Percentiles rank a stretch among this genome's conserved stretches.
Evolutionary conservation across 1,139 yeast genomes (phyloP).

Genomic region (Pichia sp.): DNA sequence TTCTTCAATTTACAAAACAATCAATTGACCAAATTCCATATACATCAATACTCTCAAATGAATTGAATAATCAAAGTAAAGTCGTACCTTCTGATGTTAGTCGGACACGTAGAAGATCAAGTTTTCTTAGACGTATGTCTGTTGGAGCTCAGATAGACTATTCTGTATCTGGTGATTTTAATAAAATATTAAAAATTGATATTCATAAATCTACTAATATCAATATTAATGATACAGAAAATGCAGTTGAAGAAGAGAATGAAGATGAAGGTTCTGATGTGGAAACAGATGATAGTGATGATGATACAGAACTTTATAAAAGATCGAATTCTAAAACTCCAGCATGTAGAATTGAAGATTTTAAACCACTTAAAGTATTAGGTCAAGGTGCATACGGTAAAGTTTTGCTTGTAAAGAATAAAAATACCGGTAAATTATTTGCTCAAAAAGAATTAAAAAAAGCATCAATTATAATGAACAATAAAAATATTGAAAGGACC

Average conservation of each 20-base stretch:
- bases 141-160: conserved; percentile 15
- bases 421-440: conserved; percentile 57
- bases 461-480: conserved; percentile 57
- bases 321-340: conserved; percentile 13
- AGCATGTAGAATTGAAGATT: conserved; percentile 45
- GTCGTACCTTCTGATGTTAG: background rate
- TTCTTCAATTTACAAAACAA: conserved; percentile 1
- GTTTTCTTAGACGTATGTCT: conserved; percentile 23
- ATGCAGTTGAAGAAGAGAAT: conserved; percentile 10
- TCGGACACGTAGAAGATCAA: conserved; percentile 15
- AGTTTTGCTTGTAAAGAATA: conserved; percentile 70
- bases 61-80: background rate
- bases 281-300: background rate
- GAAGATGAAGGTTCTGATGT: background rate
- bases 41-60: conserved; percentile 1
- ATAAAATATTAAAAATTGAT: conserved; percentile 2
- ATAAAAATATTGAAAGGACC: conserved; percentile 50
- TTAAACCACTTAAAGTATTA: conserved; percentile 70
- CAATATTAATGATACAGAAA: conserved; percentile 10
- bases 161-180: background rate
- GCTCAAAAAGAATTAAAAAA: conserved; percentile 88
- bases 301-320: conserved; percentile 8
- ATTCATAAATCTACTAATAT: conserved; percentile 4
- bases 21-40: background rate
- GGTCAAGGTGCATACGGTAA: conserved; percentile 93